Evolutionary conservation across 306 rosid species (phyloP), one percentile per base, ranked within the genome.

Genomic region (Styphnolobium japonicum): DNA sequence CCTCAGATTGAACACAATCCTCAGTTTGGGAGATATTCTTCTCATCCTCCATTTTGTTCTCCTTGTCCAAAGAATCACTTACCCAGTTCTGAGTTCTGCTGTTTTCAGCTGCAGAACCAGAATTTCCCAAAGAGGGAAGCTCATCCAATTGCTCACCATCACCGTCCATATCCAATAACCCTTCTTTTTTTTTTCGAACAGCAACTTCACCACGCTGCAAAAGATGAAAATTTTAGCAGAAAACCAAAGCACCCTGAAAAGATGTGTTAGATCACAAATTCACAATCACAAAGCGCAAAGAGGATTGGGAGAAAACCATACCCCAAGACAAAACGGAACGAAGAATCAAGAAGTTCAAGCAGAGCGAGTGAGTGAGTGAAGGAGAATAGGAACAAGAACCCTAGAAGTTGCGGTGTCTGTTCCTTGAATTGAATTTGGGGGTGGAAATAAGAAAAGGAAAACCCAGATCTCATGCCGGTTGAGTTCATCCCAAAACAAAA

Each of bases 111-210:
- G 37, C 87, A 9, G 15, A 27, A 19, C 40, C 83, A 80, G 86
- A 73, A 83, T 82, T 88, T 40, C 46, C 76, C 21, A 60, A 51
- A 43, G 80, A 52, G 22, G 69, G 81, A 52, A 75, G 83, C 71
- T 80, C 80, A 27, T 73, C 80, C 70, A 77, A 75, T 66, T 83
- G 80, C 79, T 81, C 84, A 8, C 83, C 71, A 8, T 84, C 71
- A 37, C 78, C 88, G 16, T 82, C 96, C 97, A 91, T 91, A 58
- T 57, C 73, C 37, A 57, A 73, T 5, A 22, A 82, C 76, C 56
- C 72, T 61, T 58, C 56, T 67, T 52, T 10, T 46, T 18, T 15
- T 51, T 5, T 18, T n/a, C n/a, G n/a, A n/a, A 9, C 23, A 16
- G 58, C 45, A 79, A 58, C 34, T 66, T 63, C 21, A 39, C 61